Evolutionary conservation across 768 basidiomycete genomes (phyloP), one percentile per base, ranked within the genome.

Genomic region (Calvatia gigantea): DNA sequence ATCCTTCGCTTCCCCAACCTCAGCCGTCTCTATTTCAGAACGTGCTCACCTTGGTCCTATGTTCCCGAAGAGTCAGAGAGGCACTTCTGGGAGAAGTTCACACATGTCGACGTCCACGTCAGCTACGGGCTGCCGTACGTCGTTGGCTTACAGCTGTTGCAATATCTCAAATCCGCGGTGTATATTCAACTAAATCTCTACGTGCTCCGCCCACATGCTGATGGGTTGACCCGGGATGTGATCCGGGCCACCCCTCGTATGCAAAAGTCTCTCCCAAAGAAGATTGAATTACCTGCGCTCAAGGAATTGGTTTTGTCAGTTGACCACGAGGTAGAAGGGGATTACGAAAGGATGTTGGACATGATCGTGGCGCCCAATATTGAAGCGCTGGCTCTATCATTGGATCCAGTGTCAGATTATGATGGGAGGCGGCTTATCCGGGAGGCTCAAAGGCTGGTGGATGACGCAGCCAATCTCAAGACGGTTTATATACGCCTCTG

Each of bases 121-220:
- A 48, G 46, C 46, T 48, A 48, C 21, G 46, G 46, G n/a, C 14
- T 48, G 21, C 46, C 46, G 2, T 32, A 48, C n/a, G 9, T 48
- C 7, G 46, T 48, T 9, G 46, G 31, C 31, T 19, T 48, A 32
- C 32, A 31, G 32, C 3, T 48, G 17, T 19, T 48, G 46, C 31
- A 33, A 12, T 33, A 48, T 32, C 32, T 48, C n/a, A 48, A 5
- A 4, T 48, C 46, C 2, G 46, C 46, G 12, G 29, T 19, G 29
- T 32, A 19, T 21, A 48, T 48, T 21, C n/a, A 32, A 19, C 23
- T 48, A 19, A 48, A 48, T 14, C 19, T 31, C 46, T 32, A 32
- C 21, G 31, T 48, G 4, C 46, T 32, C 11, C 46, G 46, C 11
- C 31, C 19, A 9, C 8, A 32, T 17, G 46, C 32, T 19, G 46